Base-by-base conservation (phyloP, 1,284 basidiomycete genomes). In the Golubevia sp. region DNA sequence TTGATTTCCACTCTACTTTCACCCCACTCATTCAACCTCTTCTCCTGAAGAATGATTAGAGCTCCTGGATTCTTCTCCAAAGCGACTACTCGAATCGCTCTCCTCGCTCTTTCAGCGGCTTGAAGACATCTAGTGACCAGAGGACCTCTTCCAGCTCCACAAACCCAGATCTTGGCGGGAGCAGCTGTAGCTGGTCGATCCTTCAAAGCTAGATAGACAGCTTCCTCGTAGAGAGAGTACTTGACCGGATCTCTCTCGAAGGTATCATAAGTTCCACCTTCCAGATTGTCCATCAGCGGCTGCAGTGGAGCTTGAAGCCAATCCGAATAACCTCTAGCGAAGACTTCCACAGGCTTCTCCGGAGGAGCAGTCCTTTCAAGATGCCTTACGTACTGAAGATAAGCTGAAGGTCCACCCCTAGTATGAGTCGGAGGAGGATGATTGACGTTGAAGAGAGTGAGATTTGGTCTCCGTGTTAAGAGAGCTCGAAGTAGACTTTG, bases 161-260 rank as follows among this genome's bases (percentile, higher is more conserved):
- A 95, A 30, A 99, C 90, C 80, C 80, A 83, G 18, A 83, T 72
- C 18, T 63, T 53, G 44, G 73, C 67, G 18, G 59, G 66, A 30
- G 64, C 56, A 4, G 59, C 53, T n/a, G 34, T n/a, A 18, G 21
- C 82, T 0, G 89, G 87, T 84, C 90, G 88, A 72, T 95, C 92
- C 52, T 87, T 75, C 70, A 97, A 85, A n/a, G 94, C 94, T 56
- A 87, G 87, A 76, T 88, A 92, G 65, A 96, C 90, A 0, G 93
- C 92, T 87, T 98, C 92, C 85, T 99, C 97, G 83, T 99, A 99
- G 72, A 93, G 90, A 57, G 88, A 85, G 81, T 99, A 99, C 85
- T 99, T 99, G 70, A 98, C 90, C 0, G 97, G 94, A 86, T 99
- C 97, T 77, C 93, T 90, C 82, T 99, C 97, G 76, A 99, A 99